Evolutionary conservation across 495 filamentous ascomycete species (phyloP).

Genomic region (Tuber borchii): DNA sequence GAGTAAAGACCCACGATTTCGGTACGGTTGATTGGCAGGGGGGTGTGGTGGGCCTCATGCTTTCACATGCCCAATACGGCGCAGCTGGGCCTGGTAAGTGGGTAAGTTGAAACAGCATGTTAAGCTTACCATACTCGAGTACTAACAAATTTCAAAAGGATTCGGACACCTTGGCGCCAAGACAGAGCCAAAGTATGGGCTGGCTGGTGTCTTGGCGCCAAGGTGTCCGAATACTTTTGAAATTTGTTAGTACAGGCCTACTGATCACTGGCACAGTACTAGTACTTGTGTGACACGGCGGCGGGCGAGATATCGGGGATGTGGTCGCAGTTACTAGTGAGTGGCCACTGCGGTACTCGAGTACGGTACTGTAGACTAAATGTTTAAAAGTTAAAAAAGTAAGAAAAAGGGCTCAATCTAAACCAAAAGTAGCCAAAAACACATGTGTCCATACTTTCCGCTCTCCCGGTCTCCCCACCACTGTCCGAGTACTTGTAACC

Average conservation of each 20-base stretch:
- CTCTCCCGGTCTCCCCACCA: not conserved
- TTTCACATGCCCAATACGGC: not conserved
- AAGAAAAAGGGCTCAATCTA: not conserved
- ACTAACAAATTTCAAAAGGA: too few relatives aligned
- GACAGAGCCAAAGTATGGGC: too few relatives aligned
- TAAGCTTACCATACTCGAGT: not conserved
- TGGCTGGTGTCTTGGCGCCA: too few relatives aligned
- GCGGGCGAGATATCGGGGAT: not conserved
- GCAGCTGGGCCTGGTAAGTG: not conserved
- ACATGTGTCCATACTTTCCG: not conserved
- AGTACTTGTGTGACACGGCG: not conserved
- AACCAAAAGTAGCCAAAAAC: not conserved
- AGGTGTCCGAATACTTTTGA: too few relatives aligned
- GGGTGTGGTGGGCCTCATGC: not conserved
- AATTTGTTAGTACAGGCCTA: too few relatives aligned
- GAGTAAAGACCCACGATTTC: constrained; percentile 20
- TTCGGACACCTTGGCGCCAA: too few relatives aligned
- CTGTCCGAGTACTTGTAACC: not conserved
- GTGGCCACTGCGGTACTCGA: not conserved
- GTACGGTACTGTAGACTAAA: not conserved
- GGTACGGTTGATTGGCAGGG: constrained; percentile 10
- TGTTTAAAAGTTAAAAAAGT: not conserved
- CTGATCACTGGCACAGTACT: not conserved
- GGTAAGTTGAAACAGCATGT: not conserved
- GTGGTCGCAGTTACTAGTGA: not conserved